Base-by-base conservation (phyloP, 2,329 filamentous ascomycete species). In the Monosporascus sp. region DNA sequence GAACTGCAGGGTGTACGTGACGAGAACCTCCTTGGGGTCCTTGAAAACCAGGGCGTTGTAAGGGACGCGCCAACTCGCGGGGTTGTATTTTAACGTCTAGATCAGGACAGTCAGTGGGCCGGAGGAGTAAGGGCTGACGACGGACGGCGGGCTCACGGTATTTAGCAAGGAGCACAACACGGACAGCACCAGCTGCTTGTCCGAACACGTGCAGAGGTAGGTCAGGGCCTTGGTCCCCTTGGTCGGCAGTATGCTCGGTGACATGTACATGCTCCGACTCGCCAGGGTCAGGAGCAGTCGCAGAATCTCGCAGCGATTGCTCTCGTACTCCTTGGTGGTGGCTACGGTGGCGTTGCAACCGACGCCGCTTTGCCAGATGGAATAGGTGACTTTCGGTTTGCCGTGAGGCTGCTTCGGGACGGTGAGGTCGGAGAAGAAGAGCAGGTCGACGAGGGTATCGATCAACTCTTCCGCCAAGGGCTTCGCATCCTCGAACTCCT, bases 281-380 rank as follows among this genome's bases (percentile, higher is more conserved):
- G 90, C 85, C 57, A 99, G 73, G 0, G 91, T 91, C 59, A 99
- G 77, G 41, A 99, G 80, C 53, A 99, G 76, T 22, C 93, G 84
- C 63, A 97, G 72, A 31, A 97, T 87, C 72, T 99, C 94, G 60
- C 88, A 91, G 54, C 94, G 84, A 70, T 97, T 97, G 73, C 81
- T 95, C 74, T 99, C 94, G 54, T 90, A 87, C 64, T 97, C 92
- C 69, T 90, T 96, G 50, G 87, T 97, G 3, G 91, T 93, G 9
- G 87, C 87, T 62, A 95, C 85, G 5, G 91, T 84, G 17, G 88
- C 89, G 70, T 96, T 96, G 76, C 93, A 97, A 15, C 94, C 94
- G 31, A 99, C 93, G 48, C 94, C 94, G 66, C 90, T 97, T 74
- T 97, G 91, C 94, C 94, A 99, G 67, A 99, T 97, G 51, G 90